phyloP scores from a whole-genome alignment of 2,329 filamentous ascomycete genomes.

The Xylariomycetidae sp. region DNA sequence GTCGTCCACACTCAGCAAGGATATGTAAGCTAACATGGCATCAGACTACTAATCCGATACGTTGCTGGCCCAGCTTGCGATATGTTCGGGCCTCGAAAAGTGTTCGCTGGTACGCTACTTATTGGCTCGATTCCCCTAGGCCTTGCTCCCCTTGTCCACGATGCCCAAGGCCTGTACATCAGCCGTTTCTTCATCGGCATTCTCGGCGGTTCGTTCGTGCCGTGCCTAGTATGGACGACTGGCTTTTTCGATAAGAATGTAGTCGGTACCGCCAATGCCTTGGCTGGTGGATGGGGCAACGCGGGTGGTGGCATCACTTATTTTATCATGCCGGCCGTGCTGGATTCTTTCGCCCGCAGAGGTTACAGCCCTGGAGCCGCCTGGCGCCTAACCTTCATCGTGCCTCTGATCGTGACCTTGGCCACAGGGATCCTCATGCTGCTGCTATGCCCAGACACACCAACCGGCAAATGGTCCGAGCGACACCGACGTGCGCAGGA shows the following conservation, averaged over 20 bases:
- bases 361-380: slow-evolving; percentile 63
- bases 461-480: slow-evolving; percentile 76
- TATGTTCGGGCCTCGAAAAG: slow-evolving; percentile 71
- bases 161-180: slow-evolving; percentile 61
- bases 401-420: slow-evolving; percentile 74
- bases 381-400: slow-evolving; percentile 81
- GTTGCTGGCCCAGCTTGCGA: slow-evolving; percentile 83
- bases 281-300: slow-evolving; percentile 83
- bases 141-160: slow-evolving; percentile 71
- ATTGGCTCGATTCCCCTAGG: slow-evolving; percentile 76
- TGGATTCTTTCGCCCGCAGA: slow-evolving; percentile 65
- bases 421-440: slow-evolving; percentile 63
- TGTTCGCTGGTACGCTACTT: slow-evolving; percentile 75
- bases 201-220: slow-evolving; percentile 73
- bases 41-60: slow-evolving; percentile 67
- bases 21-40: neutral
- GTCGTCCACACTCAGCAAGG: no score
- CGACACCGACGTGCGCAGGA: slow-evolving; percentile 55
- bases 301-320: slow-evolving; percentile 87
- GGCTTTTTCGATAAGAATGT: slow-evolving; percentile 92
- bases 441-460: slow-evolving; percentile 73
- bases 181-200: slow-evolving; percentile 79
- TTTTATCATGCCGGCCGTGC: slow-evolving; percentile 89
- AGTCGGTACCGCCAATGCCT: slow-evolving; percentile 80
- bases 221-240: slow-evolving; percentile 89